These are phyloP conservation scores for Liquidambar formosana DNA, from an alignment of 164 flowering plant species.

Conservation along the genomic window DNA sequence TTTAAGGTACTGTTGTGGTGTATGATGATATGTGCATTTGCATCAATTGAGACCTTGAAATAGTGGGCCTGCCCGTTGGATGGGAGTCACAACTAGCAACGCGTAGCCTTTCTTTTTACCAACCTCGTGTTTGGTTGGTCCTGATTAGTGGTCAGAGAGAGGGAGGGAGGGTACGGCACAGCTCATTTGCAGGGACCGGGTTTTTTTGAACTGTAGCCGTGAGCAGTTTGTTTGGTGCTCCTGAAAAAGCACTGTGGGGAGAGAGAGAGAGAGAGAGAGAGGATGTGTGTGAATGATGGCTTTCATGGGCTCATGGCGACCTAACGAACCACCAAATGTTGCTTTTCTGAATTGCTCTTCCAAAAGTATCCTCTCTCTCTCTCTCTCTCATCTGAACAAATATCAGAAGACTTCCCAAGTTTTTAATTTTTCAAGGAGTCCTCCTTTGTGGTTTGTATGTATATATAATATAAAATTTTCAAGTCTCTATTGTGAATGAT, in stretches of 20 bases:
- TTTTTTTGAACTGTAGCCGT: slow-evolving; percentile 11
- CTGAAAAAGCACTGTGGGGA: not conserved
- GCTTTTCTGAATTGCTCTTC: not conserved
- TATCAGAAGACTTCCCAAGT: not conserved
- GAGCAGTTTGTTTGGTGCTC: slow-evolving; percentile 8
- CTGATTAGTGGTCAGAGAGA: not conserved
- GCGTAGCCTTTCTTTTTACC: too few relatives aligned
- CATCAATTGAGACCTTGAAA: slow-evolving; percentile 1
- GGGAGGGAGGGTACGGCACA: not conserved
- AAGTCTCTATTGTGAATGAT: too few relatives aligned
- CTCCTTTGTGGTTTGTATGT: too few relatives aligned
- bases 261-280: not conserved
- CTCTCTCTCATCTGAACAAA: not conserved
- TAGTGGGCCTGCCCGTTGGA: too few relatives aligned
- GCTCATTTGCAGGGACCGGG: slow-evolving; percentile 9
- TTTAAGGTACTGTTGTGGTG: slow-evolving; percentile 13
- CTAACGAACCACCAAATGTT: slow-evolving; percentile 1
- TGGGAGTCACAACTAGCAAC: not conserved
- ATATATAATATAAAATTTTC: too few relatives aligned
- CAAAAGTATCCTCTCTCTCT: not conserved
- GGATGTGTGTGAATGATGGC: not conserved
- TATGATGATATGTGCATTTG: not conserved
- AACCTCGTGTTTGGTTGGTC: not conserved
- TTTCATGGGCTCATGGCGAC: not conserved
- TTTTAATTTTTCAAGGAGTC: not conserved